Base-by-base conservation (phyloP, 805 yeast species). In the Suhomyces xylopsoci region DNA sequence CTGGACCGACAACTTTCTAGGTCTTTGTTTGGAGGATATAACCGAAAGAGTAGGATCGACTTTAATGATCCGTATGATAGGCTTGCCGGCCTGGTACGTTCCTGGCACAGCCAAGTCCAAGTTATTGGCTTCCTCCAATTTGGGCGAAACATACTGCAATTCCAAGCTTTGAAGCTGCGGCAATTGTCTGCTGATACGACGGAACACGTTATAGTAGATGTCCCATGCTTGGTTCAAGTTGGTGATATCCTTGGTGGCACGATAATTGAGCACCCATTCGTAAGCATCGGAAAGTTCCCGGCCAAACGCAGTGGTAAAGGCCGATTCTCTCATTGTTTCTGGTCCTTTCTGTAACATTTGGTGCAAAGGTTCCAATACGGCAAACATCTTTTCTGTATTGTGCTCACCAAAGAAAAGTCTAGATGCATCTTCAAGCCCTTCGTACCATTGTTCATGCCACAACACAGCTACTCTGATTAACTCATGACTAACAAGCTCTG, bases 401-500 rank as follows among this genome's bases (percentile, higher is more conserved):
- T 90, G 94, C 56, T 94, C 99, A 34, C 96, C 97, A 69, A 91
- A 93, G 73, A 87, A 94, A 49, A 88, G 80, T 54, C 97, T 78
- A 3, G 97, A 91, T 0, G 99, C 99, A 73, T 94, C 97, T 66
- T 94, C 99, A 30, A 94, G 76, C 2, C 96, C 97, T 70, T 93
- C 98, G 61, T 91, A 92, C 99, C 99, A 94, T 65, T 88, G 87
- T 63, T 94, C 99, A 63, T 91, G 96, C 97, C 99, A 92, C 55
- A 94, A 71, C 3, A 93, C 97, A 1, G 98, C 97, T 15, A 91
- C 97, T 58, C 98, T 78, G 56, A 94, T 92, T 52, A 94, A 80
- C 64, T 94, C 99, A 58, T 85, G 85, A 71, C 96, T 88, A n/a
- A 94, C 97, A 51, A 92, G 68, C 60, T 91, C 97, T 0, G 97